Base-by-base conservation (phyloP, 768 basidiomycete species). In the Phlebiopsis flavidoalba region DNA sequence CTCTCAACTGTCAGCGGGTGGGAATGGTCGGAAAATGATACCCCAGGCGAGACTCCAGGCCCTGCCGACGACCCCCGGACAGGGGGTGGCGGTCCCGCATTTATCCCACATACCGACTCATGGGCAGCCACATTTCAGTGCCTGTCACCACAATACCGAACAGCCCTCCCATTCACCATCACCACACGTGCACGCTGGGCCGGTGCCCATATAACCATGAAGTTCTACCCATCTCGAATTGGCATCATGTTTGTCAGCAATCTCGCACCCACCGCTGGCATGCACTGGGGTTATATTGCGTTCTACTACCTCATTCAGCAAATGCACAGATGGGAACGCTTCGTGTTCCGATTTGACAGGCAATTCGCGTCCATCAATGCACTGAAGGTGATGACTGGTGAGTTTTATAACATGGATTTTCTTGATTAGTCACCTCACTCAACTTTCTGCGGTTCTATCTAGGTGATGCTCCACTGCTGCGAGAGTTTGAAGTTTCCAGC, bases 251-350 rank as follows among this genome's bases (percentile, higher is more conserved):
- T 22, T 57, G 24, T 35, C 57, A 53, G 33, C 24, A 50, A 8
- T 37, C 64, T 53, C 58, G 65, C 21, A 46, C 66, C 72, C 76
- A n/a, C 50, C 71, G 79, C 62, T 17, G 86, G 82, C 63, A 79
- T 82, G 62, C 86, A 89, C 58, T 93, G 90, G 90, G 90, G 89
- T 0, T 84, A 90, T 64, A 87, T 93, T 35, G 87, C 86, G 0
- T 83, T 92, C 49, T 91, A 80, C 70, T 93, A 92, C 69, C 73
- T 93, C 21, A 84, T 87, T 1, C 83, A 89, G 65, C 87, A 91
- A 69, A 91, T 91, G 84, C 84, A 84, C 64, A 81, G 90, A 31
- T 93, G 90, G 90, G 80, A 88, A 68, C 79, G 89, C 22, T 93
- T 93, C 65, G 80, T 91, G 11, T 91, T 93, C 67, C 77, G 86